Base-by-base conservation (phyloP, 495 filamentous ascomycete genomes). In the Chaetomium cochliodes region DNA sequence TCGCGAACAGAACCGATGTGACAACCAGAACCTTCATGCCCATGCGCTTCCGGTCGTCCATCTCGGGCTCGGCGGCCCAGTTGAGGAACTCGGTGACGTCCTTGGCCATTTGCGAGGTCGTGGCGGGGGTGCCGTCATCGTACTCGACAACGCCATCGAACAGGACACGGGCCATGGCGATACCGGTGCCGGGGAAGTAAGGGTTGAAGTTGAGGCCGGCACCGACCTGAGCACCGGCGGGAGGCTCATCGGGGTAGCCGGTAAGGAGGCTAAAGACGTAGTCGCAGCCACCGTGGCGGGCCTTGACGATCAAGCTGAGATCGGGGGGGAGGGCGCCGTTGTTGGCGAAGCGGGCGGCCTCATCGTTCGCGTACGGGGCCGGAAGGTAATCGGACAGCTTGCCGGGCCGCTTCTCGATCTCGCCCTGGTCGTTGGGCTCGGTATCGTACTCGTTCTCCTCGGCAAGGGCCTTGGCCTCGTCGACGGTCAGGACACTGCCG, bases 41-140 rank as follows among this genome's bases (percentile, higher is more conserved):
- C 96, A 99, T 99, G 84, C 92, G 93, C 87, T 99, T 99, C 73
- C 96, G 87, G 72, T 94, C 84, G 70, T 99, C 96, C 92, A 96
- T 96, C 85, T 99, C 96, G 52, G 96, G 96, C 83, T 99, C 96
- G 63, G 96, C 92, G 33, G 96, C 81, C 93, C 93, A 99, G 86
- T 99, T 97, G 73, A 99, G 85, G 84, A 99, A 99, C 82, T 99
- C 92, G 46, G 87, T 85, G 59, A 98, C 96, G 74, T 99, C 96
- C 87, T 99, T 99, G 71, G 96, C 96, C 96, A 99, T 98, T 83
- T 99, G 96, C 57, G 92, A 96, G 63, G 92, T 90, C 69, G 92
- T 88, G 37, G 96, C 96, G 55, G 92, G 89, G 39, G 96, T 98
- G 62, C 87, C 91, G 69, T 99, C 96, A 77, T 99, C 96, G 83